Evolutionary conservation across 495 filamentous ascomycete genomes (phyloP).

Genomic region (Hypoxylon rickii): DNA sequence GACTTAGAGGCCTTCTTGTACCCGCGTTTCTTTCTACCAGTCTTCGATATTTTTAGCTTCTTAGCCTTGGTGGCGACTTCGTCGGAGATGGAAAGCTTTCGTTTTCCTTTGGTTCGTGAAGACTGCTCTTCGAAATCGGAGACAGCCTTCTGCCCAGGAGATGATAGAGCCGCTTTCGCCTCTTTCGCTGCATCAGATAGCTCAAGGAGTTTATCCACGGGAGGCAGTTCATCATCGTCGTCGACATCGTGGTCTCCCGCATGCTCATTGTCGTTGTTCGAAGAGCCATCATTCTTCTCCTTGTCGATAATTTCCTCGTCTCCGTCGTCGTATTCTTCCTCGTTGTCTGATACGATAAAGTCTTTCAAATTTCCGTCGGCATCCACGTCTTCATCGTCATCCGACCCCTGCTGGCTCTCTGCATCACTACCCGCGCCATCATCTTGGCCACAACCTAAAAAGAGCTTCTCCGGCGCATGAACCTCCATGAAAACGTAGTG

Average conservation of each 20-base stretch:
- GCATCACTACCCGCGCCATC: conserved; percentile 43
- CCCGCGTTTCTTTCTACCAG: too few relatives aligned
- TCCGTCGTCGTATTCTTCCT: conserved; percentile 41
- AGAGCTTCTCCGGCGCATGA: conserved; percentile 59
- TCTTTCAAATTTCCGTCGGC: conserved; percentile 56
- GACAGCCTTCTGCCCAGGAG: too few relatives aligned
- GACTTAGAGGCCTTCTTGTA: too few relatives aligned
- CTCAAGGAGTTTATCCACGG: too few relatives aligned
- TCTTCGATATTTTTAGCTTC: too few relatives aligned
- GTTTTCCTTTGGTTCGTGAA: too few relatives aligned
- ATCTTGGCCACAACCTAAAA: conserved; percentile 34
- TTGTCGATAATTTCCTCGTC: conserved; percentile 16
- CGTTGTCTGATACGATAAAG: conserved; percentile 59
- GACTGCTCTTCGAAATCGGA: too few relatives aligned
- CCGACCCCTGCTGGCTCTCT: conserved; percentile 38
- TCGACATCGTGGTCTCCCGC: conserved; percentile 15
- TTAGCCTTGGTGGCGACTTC: not conserved
- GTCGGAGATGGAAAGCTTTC: conserved; percentile 1
- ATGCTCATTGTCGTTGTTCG: not conserved
- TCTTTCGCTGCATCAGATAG: too few relatives aligned
- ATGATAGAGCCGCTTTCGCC: too few relatives aligned
- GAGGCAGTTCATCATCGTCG: too few relatives aligned
- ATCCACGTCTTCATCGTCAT: conserved; percentile 46
- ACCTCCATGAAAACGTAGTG: conserved; percentile 74
- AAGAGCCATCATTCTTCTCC: not conserved